Base-by-base conservation (phyloP, 2,329 filamentous ascomycete species). In the Graphilbum ipis-grandicollis region DNA sequence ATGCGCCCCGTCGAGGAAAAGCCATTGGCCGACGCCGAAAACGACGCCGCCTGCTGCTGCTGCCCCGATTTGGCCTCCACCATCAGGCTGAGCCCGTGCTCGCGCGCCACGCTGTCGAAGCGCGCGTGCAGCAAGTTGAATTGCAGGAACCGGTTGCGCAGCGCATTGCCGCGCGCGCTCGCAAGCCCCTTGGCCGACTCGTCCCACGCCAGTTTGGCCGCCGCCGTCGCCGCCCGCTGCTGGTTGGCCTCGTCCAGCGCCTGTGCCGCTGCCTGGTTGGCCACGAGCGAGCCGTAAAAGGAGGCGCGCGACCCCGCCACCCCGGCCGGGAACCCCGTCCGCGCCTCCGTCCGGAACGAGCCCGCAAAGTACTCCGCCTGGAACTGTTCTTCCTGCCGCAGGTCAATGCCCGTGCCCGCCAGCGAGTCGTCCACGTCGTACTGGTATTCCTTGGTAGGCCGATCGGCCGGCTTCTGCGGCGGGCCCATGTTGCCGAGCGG, bases 351-450 rank as follows among this genome's bases (percentile, higher is more conserved):
- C 19, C 48, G 45, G 36, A 52, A 57, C 38, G 53, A 49, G 37
- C 62, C 56, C 32, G 71, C 68, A 50, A 75, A 78, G 39, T 74
- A 63, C 41, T 73, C 75, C 32, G 82, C 76, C 54, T 90, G 65
- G 45, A 75, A 81, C 47, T 85, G 81, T 50, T 92, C 83, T 54
- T 93, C 86, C 44, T 84, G 84, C 40, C 79, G 75, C 33, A 93
- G 58, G 59, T 93, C 82, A 44, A 94, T 84, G 35, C 84, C 85
- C 14, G 84, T 88, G 15, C 80, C 82, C 15, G 78, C 77, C 38
- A 93, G 58, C 35, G 85, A 80, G 57, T 94, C 86, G 45, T 79
- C 82, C 33, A 86, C 68, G 48, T 93, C 83, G 47, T 86, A 74
- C 39, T 71, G 61, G 39, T 65, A 63, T 38, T 68, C 66, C 44